These are phyloP conservation scores for Kalaharituber pfeilii DNA, from an alignment of 2,329 filamentous ascomycete genomes.

Conservation along the genomic window DNA sequence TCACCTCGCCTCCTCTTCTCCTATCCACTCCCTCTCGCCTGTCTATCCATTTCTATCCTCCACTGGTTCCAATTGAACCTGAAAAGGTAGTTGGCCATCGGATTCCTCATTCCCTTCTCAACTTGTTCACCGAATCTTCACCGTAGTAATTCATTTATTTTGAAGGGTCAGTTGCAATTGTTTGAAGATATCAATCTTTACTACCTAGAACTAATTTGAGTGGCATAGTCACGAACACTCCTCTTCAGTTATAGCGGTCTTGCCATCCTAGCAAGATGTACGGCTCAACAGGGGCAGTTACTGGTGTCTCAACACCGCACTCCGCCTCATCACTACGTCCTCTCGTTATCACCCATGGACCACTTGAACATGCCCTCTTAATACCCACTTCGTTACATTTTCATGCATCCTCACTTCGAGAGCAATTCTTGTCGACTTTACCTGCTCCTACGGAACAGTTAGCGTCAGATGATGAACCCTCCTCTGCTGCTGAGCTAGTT, in stretches of 20 bases:
- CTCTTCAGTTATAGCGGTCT: too few relatives aligned
- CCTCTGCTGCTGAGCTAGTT: conserved; percentile 79
- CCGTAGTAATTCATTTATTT: too few relatives aligned
- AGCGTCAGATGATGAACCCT: conserved; percentile 97
- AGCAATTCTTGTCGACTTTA: conserved; percentile 68
- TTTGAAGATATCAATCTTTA: too few relatives aligned
- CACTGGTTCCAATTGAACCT: too few relatives aligned
- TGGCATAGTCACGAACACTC: too few relatives aligned
- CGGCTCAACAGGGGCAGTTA: conserved; percentile 64
- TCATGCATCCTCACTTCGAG: conserved; percentile 85
- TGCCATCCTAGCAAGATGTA: conserved; percentile 49
- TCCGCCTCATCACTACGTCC: conserved; percentile 85
- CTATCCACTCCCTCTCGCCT: not conserved
- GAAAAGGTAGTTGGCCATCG: too few relatives aligned
- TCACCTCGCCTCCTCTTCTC: too few relatives aligned
- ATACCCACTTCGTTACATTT: conserved; percentile 92
- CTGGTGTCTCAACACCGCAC: conserved; percentile 89
- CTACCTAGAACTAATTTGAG: too few relatives aligned
- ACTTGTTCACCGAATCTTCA: too few relatives aligned
- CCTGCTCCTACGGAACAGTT: conserved; percentile 90
- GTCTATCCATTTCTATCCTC: too few relatives aligned
- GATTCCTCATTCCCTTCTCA: too few relatives aligned
- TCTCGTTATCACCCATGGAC: conserved; percentile 77
- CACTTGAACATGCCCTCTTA: conserved; percentile 88
- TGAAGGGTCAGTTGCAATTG: not conserved